Conservation (phyloP, 2,329 filamentous ascomycete species). For the Aureobasidium sp. region DNA sequence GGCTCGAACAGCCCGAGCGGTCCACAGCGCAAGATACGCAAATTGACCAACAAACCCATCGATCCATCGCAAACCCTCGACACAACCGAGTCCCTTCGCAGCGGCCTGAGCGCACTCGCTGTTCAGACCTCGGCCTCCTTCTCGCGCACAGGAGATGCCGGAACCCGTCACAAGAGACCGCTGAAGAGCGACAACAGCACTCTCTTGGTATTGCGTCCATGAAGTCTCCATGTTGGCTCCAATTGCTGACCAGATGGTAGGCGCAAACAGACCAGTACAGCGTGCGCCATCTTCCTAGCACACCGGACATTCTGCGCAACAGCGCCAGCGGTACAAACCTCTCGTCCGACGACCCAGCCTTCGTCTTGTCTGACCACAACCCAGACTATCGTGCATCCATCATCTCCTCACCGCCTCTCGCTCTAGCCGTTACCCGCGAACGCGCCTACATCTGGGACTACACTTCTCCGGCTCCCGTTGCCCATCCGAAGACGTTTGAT, state of each 20-base stretch:
- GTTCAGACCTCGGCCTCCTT: not conserved
- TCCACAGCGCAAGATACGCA: slow-evolving; percentile 39
- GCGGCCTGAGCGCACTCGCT: not conserved
- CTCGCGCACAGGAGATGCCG: slow-evolving; percentile 4
- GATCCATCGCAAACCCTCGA: not conserved
- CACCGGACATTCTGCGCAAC: slow-evolving; percentile 42
- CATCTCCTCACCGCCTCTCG: slow-evolving; percentile 58
- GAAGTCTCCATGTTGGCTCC: not conserved
- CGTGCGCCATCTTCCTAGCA: slow-evolving; percentile 72
- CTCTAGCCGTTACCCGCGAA: slow-evolving; percentile 68
- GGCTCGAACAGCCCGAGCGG: slow-evolving; percentile 20
- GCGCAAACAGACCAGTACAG: slow-evolving; percentile 77
- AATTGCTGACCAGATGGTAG: slow-evolving; percentile 34
- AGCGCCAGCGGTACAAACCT: slow-evolving; percentile 12
- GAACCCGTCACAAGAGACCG: slow-evolving; percentile 8
- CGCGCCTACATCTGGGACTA: slow-evolving; percentile 91
- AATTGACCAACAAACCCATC: slow-evolving; percentile 26
- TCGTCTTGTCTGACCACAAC: not conserved
- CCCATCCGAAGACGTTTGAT: slow-evolving; percentile 71
- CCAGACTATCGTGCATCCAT: slow-evolving; percentile 31
- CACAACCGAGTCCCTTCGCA: slow-evolving; percentile 11
- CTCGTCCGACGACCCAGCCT: not conserved
- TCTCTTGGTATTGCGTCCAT: not conserved
- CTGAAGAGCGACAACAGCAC: slow-evolving; percentile 11
- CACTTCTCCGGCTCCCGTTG: slow-evolving; percentile 50